Conservation (phyloP, 2,329 filamentous ascomycete genomes). For the Aspergillus tanneri region DNA sequence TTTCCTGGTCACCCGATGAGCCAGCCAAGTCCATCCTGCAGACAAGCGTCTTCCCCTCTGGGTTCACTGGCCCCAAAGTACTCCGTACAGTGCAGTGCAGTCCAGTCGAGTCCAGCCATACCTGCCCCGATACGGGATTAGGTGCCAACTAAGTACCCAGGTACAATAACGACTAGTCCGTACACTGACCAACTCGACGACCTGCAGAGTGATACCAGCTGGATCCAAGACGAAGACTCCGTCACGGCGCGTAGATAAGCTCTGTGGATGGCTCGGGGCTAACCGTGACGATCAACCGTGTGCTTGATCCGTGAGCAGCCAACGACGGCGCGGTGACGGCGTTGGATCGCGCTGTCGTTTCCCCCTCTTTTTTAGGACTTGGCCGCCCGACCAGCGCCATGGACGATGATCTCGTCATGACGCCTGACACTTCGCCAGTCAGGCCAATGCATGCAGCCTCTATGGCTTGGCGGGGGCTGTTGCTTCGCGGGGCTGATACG, state of each 20-base stretch:
- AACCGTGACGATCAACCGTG: conserved; percentile 27
- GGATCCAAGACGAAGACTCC: conserved; percentile 8
- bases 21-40: no score
- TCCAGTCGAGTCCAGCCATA: no score
- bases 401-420: background rate
- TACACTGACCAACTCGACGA: no score
- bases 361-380: background rate
- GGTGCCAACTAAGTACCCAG: no score
- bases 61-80: no score
- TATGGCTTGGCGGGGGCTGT: background rate
- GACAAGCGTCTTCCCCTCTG: background rate
- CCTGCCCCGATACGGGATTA: no score
- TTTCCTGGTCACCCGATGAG: conserved; percentile 1
- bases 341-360: conserved; percentile 2
- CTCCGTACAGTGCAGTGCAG: no score
- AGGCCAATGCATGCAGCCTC: background rate
- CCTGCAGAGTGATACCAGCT: no score
- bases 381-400: background rate
- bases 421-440: conserved; percentile 8
- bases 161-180: no score
- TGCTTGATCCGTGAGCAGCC: conserved; percentile 12
- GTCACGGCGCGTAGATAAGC: conserved; percentile 27
- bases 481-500: background rate
- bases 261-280: conserved; percentile 20
- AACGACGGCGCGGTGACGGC: conserved; percentile 1